These are phyloP conservation scores for Lecanosticta acicola DNA, from an alignment of 2,329 filamentous ascomycete species.

Conservation along the genomic window DNA sequence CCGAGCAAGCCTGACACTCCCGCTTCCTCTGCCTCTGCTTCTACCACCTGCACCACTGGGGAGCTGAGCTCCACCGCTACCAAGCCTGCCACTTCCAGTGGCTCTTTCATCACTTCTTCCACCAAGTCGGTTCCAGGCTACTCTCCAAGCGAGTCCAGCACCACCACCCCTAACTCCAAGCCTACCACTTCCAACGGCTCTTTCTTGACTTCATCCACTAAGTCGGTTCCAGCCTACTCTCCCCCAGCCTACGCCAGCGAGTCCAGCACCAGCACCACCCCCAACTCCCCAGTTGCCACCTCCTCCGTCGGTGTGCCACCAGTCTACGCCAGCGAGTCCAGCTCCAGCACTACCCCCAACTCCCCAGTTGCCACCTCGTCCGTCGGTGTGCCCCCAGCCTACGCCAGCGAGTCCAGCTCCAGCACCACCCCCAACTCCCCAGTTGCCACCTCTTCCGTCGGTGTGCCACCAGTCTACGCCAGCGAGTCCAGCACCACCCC, in stretches of 20 bases:
- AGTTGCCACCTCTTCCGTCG: conserved; percentile 2
- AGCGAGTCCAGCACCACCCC: neutral
- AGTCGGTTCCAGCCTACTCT: conserved; percentile 1
- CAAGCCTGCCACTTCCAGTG: neutral
- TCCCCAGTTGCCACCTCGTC: conserved; percentile 4
- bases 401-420: neutral
- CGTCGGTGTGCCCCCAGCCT: neutral
- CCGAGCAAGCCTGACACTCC: conserved; percentile 2
- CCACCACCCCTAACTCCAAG: conserved; percentile 3
- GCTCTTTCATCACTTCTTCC: neutral
- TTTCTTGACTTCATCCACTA: neutral
- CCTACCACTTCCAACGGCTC: neutral
- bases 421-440: neutral
- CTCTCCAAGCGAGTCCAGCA: neutral
- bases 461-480: neutral
- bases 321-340: neutral
- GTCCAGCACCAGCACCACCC: neutral
- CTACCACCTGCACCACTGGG: conserved; percentile 1
- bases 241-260: conserved; percentile 2
- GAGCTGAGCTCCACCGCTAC: neutral
- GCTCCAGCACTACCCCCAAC: neutral
- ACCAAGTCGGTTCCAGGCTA: conserved; percentile 9
- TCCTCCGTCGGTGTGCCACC: neutral
- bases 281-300: conserved; percentile 3
- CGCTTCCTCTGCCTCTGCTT: neutral